These are phyloP conservation scores for Fulvia fulva DNA, from an alignment of 2,329 filamentous ascomycete genomes.

Conservation along the genomic window DNA sequence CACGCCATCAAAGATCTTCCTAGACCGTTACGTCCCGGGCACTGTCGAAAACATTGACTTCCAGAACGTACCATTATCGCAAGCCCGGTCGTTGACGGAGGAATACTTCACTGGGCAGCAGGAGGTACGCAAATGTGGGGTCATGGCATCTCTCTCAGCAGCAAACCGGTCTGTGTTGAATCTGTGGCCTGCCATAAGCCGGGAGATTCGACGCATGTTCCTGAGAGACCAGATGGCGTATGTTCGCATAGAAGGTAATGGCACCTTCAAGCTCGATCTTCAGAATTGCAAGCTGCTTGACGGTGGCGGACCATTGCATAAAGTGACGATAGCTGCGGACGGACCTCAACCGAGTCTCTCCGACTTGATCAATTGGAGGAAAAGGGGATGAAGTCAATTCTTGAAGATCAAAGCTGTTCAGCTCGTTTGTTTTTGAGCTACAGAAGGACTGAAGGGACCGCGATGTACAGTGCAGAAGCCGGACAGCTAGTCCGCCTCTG, in stretches of 20 bases:
- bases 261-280: constrained; percentile 29
- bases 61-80: constrained; percentile 2
- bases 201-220: constrained; percentile 26
- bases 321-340: not conserved
- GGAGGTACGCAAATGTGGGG: not conserved
- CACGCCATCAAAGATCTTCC: constrained; percentile 1
- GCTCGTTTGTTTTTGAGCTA: not conserved
- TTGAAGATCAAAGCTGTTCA: not conserved
- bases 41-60: constrained; percentile 6
- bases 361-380: not conserved
- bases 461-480: not conserved
- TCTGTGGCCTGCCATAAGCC: constrained; percentile 12
- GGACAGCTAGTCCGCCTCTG: not conserved
- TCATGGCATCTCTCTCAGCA: not conserved
- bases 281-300: constrained; percentile 26
- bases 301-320: constrained; percentile 15
- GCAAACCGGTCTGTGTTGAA: constrained; percentile 9
- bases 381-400: not conserved
- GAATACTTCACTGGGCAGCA: constrained; percentile 9
- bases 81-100: constrained; percentile 12
- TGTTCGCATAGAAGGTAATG: constrained; percentile 17
- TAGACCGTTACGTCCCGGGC: constrained; percentile 15
- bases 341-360: not conserved
- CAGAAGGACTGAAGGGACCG: not conserved
- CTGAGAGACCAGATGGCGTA: constrained; percentile 27